A percentile compares a stretch with the other conserved stretches of the same genome.
Evolutionary conservation across 208 protist species (phyloP).

Genomic region (Leishmania turanica): DNA sequence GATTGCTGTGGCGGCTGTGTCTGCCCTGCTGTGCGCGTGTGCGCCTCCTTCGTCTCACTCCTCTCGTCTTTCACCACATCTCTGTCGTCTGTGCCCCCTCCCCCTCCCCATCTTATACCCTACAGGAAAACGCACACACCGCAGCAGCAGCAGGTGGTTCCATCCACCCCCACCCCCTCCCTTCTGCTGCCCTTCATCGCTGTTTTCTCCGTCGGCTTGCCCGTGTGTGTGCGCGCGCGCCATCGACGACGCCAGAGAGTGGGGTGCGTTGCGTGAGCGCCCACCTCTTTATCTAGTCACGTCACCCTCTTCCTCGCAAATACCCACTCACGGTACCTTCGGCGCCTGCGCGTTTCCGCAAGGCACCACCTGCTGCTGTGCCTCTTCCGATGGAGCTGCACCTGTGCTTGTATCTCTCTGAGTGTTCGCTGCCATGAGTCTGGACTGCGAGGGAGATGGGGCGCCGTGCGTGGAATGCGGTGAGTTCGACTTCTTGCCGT

Average conservation of each 20-base stretch:
- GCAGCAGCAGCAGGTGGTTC: not conserved
- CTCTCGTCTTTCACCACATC: not conserved
- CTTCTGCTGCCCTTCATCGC: not conserved
- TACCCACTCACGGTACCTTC: not conserved
- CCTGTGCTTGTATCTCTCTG: not conserved
- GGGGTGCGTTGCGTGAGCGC: not conserved
- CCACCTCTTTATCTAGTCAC: not conserved
- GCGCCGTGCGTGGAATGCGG: slow-evolving; percentile 63
- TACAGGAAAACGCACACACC: not conserved
- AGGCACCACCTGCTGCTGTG: not conserved
- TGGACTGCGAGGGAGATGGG: slow-evolving; percentile 63
- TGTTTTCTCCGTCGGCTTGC: not conserved
- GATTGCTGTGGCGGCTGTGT: not conserved
- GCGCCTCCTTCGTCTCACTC: not conserved
- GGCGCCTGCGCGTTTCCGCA: not conserved
- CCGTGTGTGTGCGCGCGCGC: not conserved
- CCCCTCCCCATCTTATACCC: not conserved
- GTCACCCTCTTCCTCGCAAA: slow-evolving; percentile 3
- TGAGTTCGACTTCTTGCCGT: slow-evolving; percentile 74
- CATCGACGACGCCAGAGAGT: not conserved
- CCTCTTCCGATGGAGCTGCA: not conserved
- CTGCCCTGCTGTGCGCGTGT: not conserved
- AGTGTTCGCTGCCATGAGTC: slow-evolving; percentile 40
- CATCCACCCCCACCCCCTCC: not conserved
- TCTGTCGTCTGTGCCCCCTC: too few relatives aligned